Evolutionary conservation across 228 moss, liverwort and hornwort genomes (phyloP).

Genomic region (Sphagnum fallax): DNA sequence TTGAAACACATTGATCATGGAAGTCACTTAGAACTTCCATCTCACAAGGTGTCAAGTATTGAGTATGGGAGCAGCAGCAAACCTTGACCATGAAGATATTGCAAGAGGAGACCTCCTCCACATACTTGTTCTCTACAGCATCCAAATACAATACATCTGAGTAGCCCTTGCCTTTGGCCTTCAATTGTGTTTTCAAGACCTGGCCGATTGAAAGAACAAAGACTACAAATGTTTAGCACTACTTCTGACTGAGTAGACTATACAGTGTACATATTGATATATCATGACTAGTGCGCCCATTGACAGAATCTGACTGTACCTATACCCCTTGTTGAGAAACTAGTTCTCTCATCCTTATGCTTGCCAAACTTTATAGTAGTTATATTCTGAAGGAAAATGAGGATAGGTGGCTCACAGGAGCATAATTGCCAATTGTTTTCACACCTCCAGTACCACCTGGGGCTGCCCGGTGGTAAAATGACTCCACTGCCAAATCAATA

Average conservation of each 20-base stretch:
- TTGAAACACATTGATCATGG: no score
- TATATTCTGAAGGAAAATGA: no score
- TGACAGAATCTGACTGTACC: no score
- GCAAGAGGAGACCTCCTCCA: slow-evolving; percentile 61
- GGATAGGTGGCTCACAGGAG: slow-evolving; percentile 23
- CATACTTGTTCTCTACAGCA: slow-evolving; percentile 43
- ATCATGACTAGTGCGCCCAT: no score
- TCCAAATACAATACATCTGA: slow-evolving; percentile 52
- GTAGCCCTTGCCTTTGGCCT: slow-evolving; percentile 47
- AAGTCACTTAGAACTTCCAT: no score
- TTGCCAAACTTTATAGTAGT: no score
- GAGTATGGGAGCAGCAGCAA: background rate
- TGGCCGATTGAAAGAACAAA: slow-evolving; percentile 5
- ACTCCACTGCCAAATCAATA: slow-evolving; percentile 46
- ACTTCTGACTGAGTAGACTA: background rate
- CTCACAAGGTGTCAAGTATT: no score
- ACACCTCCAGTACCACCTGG: slow-evolving; percentile 53
- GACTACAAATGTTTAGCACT: background rate
- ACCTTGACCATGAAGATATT: slow-evolving; percentile 50
- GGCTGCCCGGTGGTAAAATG: slow-evolving; percentile 40
- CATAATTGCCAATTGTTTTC: slow-evolving; percentile 54
- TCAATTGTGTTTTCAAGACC: slow-evolving; percentile 46
- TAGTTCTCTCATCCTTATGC: no score
- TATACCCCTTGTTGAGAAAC: no score
- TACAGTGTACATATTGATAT: no score